A percentile compares a stretch with the other conserved stretches of the same genome.
Conservation (phyloP, 2,329 filamentous ascomycete species). For the Stenocarpella maydis region DNA sequence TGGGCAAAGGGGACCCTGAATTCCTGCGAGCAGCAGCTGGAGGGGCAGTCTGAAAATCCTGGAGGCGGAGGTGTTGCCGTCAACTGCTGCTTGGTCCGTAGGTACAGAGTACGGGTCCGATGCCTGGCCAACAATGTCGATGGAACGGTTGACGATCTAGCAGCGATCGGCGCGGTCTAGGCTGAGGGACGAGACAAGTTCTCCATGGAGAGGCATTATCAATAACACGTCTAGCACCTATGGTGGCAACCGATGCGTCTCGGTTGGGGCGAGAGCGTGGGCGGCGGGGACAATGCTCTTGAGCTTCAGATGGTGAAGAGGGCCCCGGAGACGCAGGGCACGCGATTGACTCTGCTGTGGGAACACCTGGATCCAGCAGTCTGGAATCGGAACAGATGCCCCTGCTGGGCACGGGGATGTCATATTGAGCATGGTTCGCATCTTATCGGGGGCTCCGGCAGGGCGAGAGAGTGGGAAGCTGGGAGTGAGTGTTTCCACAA, state of each 20-base stretch:
- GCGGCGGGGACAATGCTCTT: not conserved
- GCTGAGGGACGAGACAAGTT: not conserved
- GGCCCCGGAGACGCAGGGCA: not conserved
- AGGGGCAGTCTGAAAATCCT: not conserved
- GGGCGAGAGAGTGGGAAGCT: not conserved
- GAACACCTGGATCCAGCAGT: not conserved
- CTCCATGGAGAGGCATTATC: not conserved
- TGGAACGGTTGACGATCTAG: not conserved
- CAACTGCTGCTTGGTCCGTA: not conserved
- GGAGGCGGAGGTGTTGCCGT: not conserved
- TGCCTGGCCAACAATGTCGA: not conserved
- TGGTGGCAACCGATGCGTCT: not conserved
- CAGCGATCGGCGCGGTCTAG: constrained; percentile 2
- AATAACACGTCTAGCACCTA: not conserved
- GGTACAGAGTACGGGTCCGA: not conserved
- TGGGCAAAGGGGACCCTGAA: constrained; percentile 16
- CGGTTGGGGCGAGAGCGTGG: not conserved
- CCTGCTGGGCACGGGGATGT: not conserved
- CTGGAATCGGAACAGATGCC: not conserved
- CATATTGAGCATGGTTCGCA: not conserved
- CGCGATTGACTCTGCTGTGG: not conserved
- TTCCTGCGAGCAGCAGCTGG: not conserved
- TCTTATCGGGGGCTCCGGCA: not conserved
- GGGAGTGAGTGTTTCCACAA: constrained; percentile 16
- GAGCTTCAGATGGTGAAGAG: not conserved